Evolutionary conservation across 768 basidiomycete species (phyloP), one percentile per base, ranked within the genome.

Genomic region (Mycena albidolilacea): DNA sequence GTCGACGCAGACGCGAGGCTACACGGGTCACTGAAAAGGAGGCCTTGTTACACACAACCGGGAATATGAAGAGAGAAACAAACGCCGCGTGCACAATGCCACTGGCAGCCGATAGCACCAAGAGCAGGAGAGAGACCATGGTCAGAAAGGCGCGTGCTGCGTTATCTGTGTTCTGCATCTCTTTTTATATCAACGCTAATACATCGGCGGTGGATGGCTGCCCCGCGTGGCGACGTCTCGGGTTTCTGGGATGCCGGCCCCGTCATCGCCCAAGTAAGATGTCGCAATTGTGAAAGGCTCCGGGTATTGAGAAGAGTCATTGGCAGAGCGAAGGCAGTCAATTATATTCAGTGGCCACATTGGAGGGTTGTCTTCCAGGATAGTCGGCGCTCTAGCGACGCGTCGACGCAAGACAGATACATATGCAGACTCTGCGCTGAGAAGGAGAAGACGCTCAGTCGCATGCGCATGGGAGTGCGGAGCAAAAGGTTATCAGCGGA

Each of bases 11-110:
- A 11, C 11, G 73, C 69, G 6, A 64, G 37, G 11, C 64, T 70
- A 46, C 74, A 75, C 3, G 74, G 74, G 43, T 75, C 74, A 8
- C 72, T 70, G 11, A 9, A 19, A n/a, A n/a, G 21, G 0, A 8
- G 44, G n/a, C 19, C 14, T 15, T 15, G 30, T 67, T 62, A 66
- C 5, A 59, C 5, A 15, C 9, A 12, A 61, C 7, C 37, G 21
- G 15, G 30, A 17, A 38, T 52, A 5, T 23, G 39, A 9, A 30
- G n/a, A n/a, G 37, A 15, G 9, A 38, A 19, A 63, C 66, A 19
- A 14, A 63, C 43, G 60, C 71, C 11, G 71, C 71, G 19, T 57
- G 61, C 23, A 23, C 66, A 41, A 72, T 17, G 43, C 66, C 61
- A 30, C 30, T 3, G 3, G 30, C 30, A 37, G 66, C n/a, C n/a